Base-by-base conservation (phyloP, 331 rosid genomes). In the Arachis monticola region DNA sequence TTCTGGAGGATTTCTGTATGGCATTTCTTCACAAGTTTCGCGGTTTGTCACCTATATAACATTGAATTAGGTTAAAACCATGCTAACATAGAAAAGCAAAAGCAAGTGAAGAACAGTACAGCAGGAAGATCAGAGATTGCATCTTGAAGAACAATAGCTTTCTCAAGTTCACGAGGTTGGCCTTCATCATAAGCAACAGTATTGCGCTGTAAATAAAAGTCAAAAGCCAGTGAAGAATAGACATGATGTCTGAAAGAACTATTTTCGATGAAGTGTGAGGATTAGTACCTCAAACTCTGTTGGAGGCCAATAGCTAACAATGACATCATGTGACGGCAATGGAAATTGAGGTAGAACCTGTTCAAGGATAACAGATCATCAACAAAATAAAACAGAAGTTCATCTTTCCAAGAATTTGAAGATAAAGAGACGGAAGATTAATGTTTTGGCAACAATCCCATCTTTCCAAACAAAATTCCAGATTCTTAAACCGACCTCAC, bases 111-210 rank as follows among this genome's bases (percentile, higher is more conserved):
- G 50, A 80, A 63, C 51, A 46, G 45, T 85, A 94, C 99, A 55
- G 85, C 71, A 10, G 97, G 99, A 74, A 94, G 97, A 82, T 94
- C 99, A 57, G 97, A 92, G 86, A 94, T 88, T 80, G 99, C 99
- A 81, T 94, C 99, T 64, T 79, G 83, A 75, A 94, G 85, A 83
- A 93, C 82, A 74, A 79, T 47, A 35, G 96, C 93, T 69, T 88
- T 77, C 78, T 86, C 93, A 55, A 64, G 65, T 79, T 77, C 95
- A 48, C 90, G 93, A 41, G 80, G 89, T 58, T 85, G 99, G 79
- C 72, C 87, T 85, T 94, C 99, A 69, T 90, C 92, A 64, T 83
- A 92, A 84, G 96, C 97, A 68, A 94, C 99, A 62, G 88, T 80
- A 73, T 90, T 90, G 50, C 95, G 93, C 99, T 94, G 95, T 83